A percentile compares a stretch with the other conserved stretches of the same genome.
phyloP scores from a whole-genome alignment of 257 asterid species.

The Scutellaria minor region DNA sequence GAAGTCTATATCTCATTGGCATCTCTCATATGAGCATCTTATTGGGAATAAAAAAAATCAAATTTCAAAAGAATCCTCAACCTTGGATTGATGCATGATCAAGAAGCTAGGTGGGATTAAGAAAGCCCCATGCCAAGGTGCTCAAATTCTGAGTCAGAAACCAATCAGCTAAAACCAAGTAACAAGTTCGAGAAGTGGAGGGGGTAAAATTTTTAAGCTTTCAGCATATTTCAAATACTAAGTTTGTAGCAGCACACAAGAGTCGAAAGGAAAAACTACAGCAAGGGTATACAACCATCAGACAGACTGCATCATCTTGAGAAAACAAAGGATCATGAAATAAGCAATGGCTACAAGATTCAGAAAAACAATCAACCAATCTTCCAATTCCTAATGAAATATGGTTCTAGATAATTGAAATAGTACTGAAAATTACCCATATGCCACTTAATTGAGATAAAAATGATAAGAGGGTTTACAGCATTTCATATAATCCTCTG shows the following conservation, averaged over 20 bases:
- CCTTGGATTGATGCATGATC: slow-evolving; percentile 3
- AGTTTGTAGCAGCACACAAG: background rate
- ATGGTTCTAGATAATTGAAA: background rate
- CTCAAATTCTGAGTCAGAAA: background rate
- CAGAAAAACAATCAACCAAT: slow-evolving; percentile 14
- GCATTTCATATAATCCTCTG: background rate
- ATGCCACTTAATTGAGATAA: slow-evolving; percentile 3
- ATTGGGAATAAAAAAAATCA: background rate
- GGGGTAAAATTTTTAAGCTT: background rate
- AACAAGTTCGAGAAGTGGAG: background rate
- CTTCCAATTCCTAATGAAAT: slow-evolving; percentile 15
- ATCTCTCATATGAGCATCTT: background rate
- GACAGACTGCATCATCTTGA: too few relatives aligned
- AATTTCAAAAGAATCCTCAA: background rate
- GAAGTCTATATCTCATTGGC: background rate
- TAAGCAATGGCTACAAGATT: slow-evolving; percentile 1
- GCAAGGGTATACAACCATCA: too few relatives aligned
- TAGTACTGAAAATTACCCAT: background rate
- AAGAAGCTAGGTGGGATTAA: background rate
- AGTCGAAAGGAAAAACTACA: background rate
- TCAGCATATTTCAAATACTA: background rate
- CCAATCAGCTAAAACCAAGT: background rate
- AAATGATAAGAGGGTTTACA: background rate
- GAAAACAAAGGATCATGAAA: slow-evolving; percentile 18
- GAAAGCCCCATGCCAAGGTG: too few relatives aligned